Conservation (phyloP, 306 rosid species). For the Nissolia schottii region DNA sequence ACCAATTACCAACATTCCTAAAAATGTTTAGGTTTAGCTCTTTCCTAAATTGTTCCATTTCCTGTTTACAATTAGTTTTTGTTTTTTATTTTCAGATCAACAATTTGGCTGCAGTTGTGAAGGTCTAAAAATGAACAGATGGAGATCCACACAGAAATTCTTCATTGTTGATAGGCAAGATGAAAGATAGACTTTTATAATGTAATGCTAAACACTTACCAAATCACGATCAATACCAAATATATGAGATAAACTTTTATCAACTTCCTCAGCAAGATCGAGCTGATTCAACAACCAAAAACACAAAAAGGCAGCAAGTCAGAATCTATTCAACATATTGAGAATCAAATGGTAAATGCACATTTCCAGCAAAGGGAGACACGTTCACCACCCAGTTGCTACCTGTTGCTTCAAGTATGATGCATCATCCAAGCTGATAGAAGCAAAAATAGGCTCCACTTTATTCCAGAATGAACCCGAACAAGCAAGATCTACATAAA, state of each 20-base stretch:
- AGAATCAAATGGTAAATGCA: slow-evolving; percentile 13
- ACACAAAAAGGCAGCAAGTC: slow-evolving; percentile 2
- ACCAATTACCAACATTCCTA: slow-evolving; percentile 13
- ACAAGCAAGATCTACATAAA: slow-evolving; percentile 61
- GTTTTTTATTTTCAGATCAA: background rate
- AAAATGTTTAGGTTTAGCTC: background rate
- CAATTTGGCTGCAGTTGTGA: background rate
- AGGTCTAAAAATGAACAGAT: slow-evolving; percentile 14
- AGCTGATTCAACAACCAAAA: slow-evolving; percentile 49
- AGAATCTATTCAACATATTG: slow-evolving; percentile 16
- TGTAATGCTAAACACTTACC: slow-evolving; percentile 41
- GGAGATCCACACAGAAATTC: background rate
- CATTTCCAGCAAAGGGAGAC: background rate
- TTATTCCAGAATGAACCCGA: slow-evolving; percentile 79
- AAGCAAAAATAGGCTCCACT: slow-evolving; percentile 63
- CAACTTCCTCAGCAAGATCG: slow-evolving; percentile 59
- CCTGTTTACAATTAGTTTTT: background rate
- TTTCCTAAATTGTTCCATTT: slow-evolving; percentile 11
- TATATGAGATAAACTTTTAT: slow-evolving; percentile 53
- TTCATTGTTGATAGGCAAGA: background rate
- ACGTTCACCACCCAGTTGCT: slow-evolving; percentile 27
- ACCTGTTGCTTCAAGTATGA: slow-evolving; percentile 82
- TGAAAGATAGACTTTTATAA: slow-evolving; percentile 18
- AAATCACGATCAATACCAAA: slow-evolving; percentile 48
- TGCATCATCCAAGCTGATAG: slow-evolving; percentile 58